A percentile compares a stretch with the other conserved stretches of the same genome.
These are phyloP conservation scores for Trichoderma citrinoviride DNA, from an alignment of 2,329 filamentous ascomycete genomes.

Conservation along the genomic window DNA sequence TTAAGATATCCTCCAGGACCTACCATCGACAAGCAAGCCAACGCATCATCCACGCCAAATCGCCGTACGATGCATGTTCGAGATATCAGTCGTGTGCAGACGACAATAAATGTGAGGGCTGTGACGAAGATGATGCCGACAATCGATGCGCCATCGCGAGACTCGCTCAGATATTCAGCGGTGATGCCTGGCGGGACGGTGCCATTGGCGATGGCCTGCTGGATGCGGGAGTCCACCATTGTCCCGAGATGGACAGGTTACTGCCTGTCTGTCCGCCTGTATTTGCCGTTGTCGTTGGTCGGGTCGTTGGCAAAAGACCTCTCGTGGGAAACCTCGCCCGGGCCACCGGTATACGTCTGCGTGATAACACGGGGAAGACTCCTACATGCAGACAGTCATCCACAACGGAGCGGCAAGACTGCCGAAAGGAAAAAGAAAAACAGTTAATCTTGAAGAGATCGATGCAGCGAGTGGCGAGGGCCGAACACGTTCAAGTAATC, in stretches of 20 bases:
- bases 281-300: not conserved
- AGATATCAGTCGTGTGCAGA: slow-evolving; percentile 36
- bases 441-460: slow-evolving; percentile 1
- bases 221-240: slow-evolving; percentile 31
- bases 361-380: not conserved
- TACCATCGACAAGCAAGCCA: slow-evolving; percentile 39
- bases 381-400: slow-evolving; percentile 6
- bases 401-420: not conserved
- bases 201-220: slow-evolving; percentile 37
- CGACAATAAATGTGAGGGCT: slow-evolving; percentile 35
- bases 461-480: slow-evolving; percentile 10
- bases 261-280: too few relatives aligned
- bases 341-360: not conserved
- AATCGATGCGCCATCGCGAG: slow-evolving; percentile 38
- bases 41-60: slow-evolving; percentile 40
- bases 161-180: slow-evolving; percentile 37
- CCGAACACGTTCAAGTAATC: not conserved
- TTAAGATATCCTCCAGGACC: slow-evolving; percentile 18
- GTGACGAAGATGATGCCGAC: slow-evolving; percentile 41
- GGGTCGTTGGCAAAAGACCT: not conserved
- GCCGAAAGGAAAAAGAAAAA: not conserved
- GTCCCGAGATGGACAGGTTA: not conserved
- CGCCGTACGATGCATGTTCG: slow-evolving; percentile 37
- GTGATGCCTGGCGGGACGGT: slow-evolving; percentile 37
- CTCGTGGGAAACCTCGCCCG: not conserved